Percentiles rank a stretch among this genome's conserved stretches.
phyloP scores from a whole-genome alignment of 495 filamentous ascomycete genomes.

The Penicillium waksmanii region DNA sequence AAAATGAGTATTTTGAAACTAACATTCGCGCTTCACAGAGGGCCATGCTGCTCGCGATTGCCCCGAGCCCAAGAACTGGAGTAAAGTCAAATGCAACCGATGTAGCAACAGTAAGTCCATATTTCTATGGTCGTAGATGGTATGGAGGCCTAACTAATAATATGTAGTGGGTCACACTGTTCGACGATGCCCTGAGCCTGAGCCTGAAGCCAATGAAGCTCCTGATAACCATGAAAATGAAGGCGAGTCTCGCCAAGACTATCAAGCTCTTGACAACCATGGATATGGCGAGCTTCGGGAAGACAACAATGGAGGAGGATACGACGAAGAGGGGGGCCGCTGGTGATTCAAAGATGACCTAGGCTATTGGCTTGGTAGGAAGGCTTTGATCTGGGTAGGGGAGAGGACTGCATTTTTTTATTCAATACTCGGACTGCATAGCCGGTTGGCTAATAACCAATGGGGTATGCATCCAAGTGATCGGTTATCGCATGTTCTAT shows the following conservation, averaged over 20 bases:
- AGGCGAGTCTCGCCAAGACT: neutral
- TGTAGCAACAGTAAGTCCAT: slow-evolving; percentile 67
- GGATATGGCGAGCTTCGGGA: neutral
- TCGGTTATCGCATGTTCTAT: neutral
- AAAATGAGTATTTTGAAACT: neutral
- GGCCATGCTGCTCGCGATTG: slow-evolving; percentile 79
- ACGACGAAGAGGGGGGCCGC: neutral
- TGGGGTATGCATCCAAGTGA: too few species aligned
- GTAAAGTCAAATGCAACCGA: slow-evolving; percentile 73
- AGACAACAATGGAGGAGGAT: neutral
- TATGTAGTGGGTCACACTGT: slow-evolving; percentile 67
- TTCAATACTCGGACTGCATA: neutral
- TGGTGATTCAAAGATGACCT: neutral
- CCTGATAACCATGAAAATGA: neutral
- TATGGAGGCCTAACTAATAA: slow-evolving; percentile 15
- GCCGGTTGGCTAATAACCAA: neutral
- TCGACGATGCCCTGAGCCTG: slow-evolving; percentile 60
- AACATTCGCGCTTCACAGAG: slow-evolving; percentile 25
- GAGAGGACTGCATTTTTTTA: neutral
- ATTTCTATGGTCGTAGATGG: neutral
- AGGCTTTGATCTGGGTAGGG: slow-evolving; percentile 16
- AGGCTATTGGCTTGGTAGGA: neutral
- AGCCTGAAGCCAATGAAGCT: slow-evolving; percentile 33
- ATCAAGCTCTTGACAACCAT: neutral
- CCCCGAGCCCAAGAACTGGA: slow-evolving; percentile 74